Base-by-base conservation (phyloP, 208 protist genomes). In the Crithidia expoeki region DNA sequence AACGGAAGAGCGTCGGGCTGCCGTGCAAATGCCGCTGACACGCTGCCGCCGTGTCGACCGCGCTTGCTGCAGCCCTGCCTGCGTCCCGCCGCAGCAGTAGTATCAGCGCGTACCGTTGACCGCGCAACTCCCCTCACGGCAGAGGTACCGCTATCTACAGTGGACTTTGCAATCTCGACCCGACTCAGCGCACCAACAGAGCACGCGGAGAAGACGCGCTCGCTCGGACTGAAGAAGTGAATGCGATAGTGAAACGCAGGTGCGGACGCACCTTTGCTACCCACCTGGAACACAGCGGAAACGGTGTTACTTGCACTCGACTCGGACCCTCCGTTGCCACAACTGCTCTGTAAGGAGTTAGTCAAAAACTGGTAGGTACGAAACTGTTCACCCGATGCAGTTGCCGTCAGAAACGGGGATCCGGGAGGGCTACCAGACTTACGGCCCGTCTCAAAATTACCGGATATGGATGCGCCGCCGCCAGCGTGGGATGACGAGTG, bases 201-300 rank as follows among this genome's bases (percentile, higher is more conserved):
- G 27, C 83, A 86, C 17, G 89, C 79, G 10, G 89, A 87, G 57
- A 94, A 94, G 60, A 91, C 68, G 16, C 89, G 84, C 68, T 94
- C 86, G 42, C 51, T 86, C 38, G 89, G 89, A 27, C 79, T 91
- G 42, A 92, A 93, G 25, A 72, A 58, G 49, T 88, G 80, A 42
- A 92, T 51, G 42, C 89, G 84, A 21, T 82, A 86, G 44, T 80
- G 73, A 52, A 88, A 91, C 23, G 89, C 84, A 21, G 79, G 57
- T 25, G 65, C 33, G 3, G 68, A 50, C n/a, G 71, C 57, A 4
- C 71, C 71, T 44, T 69, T 76, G 34, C 55, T 76, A 17, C 55
- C 62, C 23, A 76, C 55, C 55, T 68, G 62, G 32, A 65, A 59
- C 14, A 65, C 62, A 27, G 71, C 42, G 0, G 23, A 16, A 9